Evolutionary conservation across 345 rosid genomes (phyloP), one percentile per base, ranked within the genome.

Genomic region (Chamaenerion angustifolium): DNA sequence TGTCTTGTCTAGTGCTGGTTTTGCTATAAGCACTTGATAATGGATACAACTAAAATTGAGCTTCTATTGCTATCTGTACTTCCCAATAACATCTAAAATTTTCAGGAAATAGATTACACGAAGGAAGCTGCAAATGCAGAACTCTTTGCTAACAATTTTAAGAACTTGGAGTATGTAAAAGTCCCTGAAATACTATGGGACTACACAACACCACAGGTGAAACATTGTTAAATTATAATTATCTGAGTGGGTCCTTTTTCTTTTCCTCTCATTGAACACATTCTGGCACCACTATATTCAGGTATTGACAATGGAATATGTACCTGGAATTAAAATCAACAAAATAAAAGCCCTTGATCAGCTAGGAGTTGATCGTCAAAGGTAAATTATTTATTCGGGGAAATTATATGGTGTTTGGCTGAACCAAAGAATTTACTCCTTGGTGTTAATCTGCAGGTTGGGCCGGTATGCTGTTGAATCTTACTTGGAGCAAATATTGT

Each of bases 301-400:
- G 98, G 64, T 87, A 66, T 68, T 92, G 71, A 82, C 96, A 48
- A 92, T 92, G 98, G 98, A 92, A 72, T 87, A 92, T 72, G 98
- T 92, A 58, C 98, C 98, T 7, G 98, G 98, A 60, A 92, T 92
- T 59, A 92, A 92, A 74, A 92, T 92, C 62, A 87, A 87, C 76
- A 92, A 77, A 60, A 82, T 75, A 68, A 69, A 82, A 69, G 94
- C 95, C 55, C 59, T 92, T 58, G 98, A 92, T 77, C 78, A 84
- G 57, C 58, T 92, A 56, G 96, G 98, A 35, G 83, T 92, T 72
- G 98, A 89, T 68, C 83, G 97, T 19, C 55, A 83, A 76, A 89
- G 88, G 97, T 89, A 56, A 37, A 23, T 54, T 25, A 42, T 56
- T 51, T 56, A 3, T 14, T 15, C 3, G 13, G 6, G 10, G 21